These are phyloP conservation scores for Agaricus sinodeliciosus DNA, from an alignment of 768 basidiomycete genomes.

Conservation along the genomic window DNA sequence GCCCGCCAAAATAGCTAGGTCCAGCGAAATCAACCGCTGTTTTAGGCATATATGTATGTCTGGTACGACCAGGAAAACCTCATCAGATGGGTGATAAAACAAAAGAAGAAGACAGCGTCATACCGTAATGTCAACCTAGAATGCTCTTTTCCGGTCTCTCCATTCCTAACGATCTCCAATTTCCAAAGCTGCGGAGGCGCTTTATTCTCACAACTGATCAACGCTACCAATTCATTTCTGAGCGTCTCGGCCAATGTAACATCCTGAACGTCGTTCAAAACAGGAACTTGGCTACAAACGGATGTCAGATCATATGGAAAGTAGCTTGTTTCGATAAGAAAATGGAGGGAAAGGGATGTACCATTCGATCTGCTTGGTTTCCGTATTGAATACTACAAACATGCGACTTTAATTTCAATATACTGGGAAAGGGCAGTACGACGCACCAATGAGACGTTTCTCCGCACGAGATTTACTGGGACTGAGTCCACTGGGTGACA, in stretches of 20 bases:
- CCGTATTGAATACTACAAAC: slow-evolving; percentile 56
- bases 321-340: not conserved
- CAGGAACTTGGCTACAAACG: slow-evolving; percentile 55
- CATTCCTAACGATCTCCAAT: slow-evolving; percentile 55
- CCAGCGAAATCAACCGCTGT: slow-evolving; percentile 67
- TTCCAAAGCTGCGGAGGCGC: slow-evolving; percentile 78
- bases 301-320: slow-evolving; percentile 2
- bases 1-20: slow-evolving; percentile 77
- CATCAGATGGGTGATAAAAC: not conserved
- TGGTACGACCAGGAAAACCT: slow-evolving; percentile 13
- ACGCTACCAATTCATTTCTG: slow-evolving; percentile 45
- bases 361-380: slow-evolving; percentile 60
- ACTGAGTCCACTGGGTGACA: slow-evolving; percentile 53
- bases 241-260: slow-evolving; percentile 53
- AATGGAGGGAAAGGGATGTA: slow-evolving; percentile 20
- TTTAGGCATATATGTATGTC: slow-evolving; percentile 74
- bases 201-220: slow-evolving; percentile 72
- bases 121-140: slow-evolving; percentile 37
- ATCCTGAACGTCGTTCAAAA: slow-evolving; percentile 66
- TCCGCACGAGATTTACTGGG: slow-evolving; percentile 67
- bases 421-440: slow-evolving; percentile 6
- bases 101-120: slow-evolving; percentile 1
- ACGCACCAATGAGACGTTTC: slow-evolving; percentile 66
- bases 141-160: slow-evolving; percentile 26
- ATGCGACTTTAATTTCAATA: not conserved